Base-by-base conservation (phyloP, 2,329 filamentous ascomycete genomes). In the Amphichorda felina region DNA sequence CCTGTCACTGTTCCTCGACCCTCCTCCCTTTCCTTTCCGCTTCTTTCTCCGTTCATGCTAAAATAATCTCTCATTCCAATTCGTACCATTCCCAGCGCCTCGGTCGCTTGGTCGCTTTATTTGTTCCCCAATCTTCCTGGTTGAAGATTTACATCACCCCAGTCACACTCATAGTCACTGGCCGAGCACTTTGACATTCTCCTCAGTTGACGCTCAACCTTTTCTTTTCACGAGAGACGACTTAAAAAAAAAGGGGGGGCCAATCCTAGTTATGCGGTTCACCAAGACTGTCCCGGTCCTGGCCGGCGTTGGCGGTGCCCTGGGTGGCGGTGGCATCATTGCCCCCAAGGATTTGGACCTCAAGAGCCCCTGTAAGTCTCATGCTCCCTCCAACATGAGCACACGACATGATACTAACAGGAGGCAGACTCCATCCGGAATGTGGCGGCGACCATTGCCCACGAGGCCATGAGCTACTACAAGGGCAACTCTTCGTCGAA, bases 401-500 rank as follows among this genome's bases (percentile, higher is more conserved):
- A 9, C 9, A 24, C 31, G 13, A n/a, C 34, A 31, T 18, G 8
- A 25, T 32, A 36, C 45, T 51, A 38, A 52, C 36, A 32, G 7
- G 19, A 6, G 25, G 8, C 45, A 81, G 77, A 59, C 24, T 82
- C 76, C 0, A 68, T 84, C 46, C 71, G 69, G 43, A 62, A 64
- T 41, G 76, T 75, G 5, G 69, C 79, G 14, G 70, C 68, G 41
- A 72, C 68, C 2, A 56, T 82, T 35, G 77, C 77, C 5, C 61
- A 64, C 34, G 75, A 68, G 32, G 60, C 77, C 46, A 74, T 82
- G 64, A 63, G 63, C 29, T 79, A 74, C 53, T 83, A 82, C 55
- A 66, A 63, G 2, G 79, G 78, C 33, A 79, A 79, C 46, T 57
- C 62, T 22, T 68, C 66, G n/a, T 63, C 68, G 30, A 67, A 61